Percentiles rank a stretch among this genome's conserved stretches.
These are phyloP conservation scores for Tetrapisispora nanseiensis DNA, from an alignment of 805 yeast species.

Conservation along the genomic window DNA sequence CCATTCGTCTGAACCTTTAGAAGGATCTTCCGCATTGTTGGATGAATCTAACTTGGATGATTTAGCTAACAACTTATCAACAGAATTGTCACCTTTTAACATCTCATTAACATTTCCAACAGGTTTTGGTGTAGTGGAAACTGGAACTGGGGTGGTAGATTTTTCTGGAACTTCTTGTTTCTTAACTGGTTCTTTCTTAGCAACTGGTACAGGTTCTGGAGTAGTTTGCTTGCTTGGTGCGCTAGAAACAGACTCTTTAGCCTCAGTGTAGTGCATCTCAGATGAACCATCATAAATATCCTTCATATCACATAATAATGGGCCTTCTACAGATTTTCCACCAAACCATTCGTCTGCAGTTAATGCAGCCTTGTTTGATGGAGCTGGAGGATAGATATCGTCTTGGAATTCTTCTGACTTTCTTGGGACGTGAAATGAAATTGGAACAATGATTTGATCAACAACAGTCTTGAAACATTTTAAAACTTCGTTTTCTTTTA, in stretches of 20 bases:
- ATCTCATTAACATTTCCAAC: constrained; percentile 13
- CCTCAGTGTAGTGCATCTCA: constrained; percentile 8
- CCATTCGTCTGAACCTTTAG: constrained; percentile 26
- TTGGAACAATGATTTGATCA: constrained; percentile 78
- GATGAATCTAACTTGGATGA: constrained; percentile 23
- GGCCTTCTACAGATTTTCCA: constrained; percentile 78
- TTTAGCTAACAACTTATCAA: constrained; percentile 22
- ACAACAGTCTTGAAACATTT: constrained; percentile 79
- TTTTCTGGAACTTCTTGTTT: constrained; percentile 56
- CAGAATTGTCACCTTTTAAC: constrained; percentile 21
- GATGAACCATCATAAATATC: constrained; percentile 64
- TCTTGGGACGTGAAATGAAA: constrained; percentile 89
- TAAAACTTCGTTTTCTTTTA: constrained; percentile 76
- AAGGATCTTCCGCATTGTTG: constrained; percentile 30
- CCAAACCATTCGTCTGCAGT: constrained; percentile 67
- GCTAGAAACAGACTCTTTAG: constrained; percentile 10
- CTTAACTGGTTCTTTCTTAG: constrained; percentile 6
- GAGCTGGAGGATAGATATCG: constrained; percentile 88
- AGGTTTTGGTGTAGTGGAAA: constrained; percentile 20
- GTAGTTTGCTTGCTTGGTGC: constrained; percentile 5
- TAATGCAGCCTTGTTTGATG: constrained; percentile 69
- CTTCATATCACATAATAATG: constrained; percentile 66
- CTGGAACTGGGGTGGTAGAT: constrained; percentile 33
- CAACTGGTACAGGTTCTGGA: constrained; percentile 8
- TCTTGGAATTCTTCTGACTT: constrained; percentile 86